These are phyloP conservation scores for Calvatia gigantea DNA, from an alignment of 768 basidiomycete species.

Conservation along the genomic window DNA sequence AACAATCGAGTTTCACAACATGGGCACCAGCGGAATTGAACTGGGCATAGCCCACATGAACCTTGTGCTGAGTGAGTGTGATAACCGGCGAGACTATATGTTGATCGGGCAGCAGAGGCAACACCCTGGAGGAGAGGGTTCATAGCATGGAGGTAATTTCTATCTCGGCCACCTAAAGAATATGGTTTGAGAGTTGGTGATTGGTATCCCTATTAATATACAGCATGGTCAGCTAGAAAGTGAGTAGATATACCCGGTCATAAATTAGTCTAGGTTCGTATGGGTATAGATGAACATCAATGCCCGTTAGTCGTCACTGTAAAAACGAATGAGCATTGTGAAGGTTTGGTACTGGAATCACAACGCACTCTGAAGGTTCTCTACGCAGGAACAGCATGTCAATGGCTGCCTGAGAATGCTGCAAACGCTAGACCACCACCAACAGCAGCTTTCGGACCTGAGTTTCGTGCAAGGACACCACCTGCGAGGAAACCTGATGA, in stretches of 20 bases:
- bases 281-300: not conserved
- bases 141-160: no score
- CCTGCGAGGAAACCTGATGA: conserved; percentile 87
- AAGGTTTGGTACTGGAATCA: not conserved
- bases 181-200: not conserved
- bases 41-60: not conserved
- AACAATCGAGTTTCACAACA: no score
- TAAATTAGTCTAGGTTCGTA: conserved; percentile 20
- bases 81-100: not conserved
- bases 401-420: conserved; percentile 88
- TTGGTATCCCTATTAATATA: conserved; percentile 2
- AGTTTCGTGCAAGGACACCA: conserved; percentile 81
- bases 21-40: not conserved
- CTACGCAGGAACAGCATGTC: conserved; percentile 75
- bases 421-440: conserved; percentile 91
- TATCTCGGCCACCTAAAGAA: no score
- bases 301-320: conserved; percentile 4
- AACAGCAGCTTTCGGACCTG: conserved; percentile 83
- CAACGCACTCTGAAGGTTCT: conserved; percentile 64
- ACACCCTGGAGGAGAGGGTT: no score
- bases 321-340: not conserved
- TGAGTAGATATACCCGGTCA: not conserved
- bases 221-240: conserved; percentile 10
- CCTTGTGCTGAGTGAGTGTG: not conserved
- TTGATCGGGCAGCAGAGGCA: no score